Evolutionary conservation across 495 filamentous ascomycete genomes (phyloP).

Genomic region (Aspergillus heteromorphus): DNA sequence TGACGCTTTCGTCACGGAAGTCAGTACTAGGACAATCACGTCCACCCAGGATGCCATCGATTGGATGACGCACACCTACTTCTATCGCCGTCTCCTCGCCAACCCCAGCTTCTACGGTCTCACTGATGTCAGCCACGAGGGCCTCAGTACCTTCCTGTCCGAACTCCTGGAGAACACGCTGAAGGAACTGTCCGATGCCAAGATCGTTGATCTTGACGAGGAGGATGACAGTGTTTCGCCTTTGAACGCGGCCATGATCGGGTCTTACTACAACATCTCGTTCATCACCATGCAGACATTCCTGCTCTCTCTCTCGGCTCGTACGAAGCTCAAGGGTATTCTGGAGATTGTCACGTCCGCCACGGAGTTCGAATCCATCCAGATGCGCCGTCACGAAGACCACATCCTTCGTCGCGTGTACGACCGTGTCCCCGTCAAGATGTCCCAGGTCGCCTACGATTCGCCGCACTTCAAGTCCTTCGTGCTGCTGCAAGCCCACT

Average conservation of each 20-base stretch:
- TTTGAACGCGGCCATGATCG: conserved; percentile 94
- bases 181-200: conserved; percentile 85
- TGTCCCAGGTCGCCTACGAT: conserved; percentile 76
- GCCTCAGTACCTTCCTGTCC: conserved; percentile 87
- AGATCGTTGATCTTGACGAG: conserved; percentile 95
- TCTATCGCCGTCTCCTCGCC: conserved; percentile 92
- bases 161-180: conserved; percentile 91
- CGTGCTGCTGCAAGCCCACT: conserved; percentile 92
- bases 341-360: conserved; percentile 96
- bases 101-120: conserved; percentile 97
- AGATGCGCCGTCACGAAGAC: conserved; percentile 91
- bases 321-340: conserved; percentile 91
- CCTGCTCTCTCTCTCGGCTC: conserved; percentile 83
- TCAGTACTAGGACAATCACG: conserved; percentile 86
- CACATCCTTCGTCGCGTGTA: conserved; percentile 86
- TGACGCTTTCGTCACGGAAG: conserved; percentile 94
- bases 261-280: conserved; percentile 98
- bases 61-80: conserved; percentile 97
- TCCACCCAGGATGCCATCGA: conserved; percentile 97
- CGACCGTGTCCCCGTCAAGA: conserved; percentile 91
- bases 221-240: conserved; percentile 89
- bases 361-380: conserved; percentile 92
- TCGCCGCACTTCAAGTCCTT: conserved; percentile 98
- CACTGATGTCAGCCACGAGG: conserved; percentile 84
- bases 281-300: conserved; percentile 99